Evolutionary conservation across 2,329 filamentous ascomycete genomes (phyloP), one percentile per base, ranked within the genome.

Genomic region (Rutstroemia sydowiana): DNA sequence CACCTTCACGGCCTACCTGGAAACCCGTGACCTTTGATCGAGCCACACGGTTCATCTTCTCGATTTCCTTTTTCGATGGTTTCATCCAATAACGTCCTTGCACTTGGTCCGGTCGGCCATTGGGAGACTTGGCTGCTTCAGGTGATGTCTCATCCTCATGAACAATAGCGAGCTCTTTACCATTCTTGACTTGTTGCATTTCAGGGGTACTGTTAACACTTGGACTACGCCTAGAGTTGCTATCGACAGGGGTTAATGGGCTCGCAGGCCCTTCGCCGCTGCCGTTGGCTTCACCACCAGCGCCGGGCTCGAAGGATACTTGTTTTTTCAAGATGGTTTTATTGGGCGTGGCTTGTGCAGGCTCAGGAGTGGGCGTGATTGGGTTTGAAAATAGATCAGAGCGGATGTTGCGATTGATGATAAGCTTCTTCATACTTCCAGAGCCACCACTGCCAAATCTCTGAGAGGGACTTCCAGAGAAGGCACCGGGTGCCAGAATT

Each of bases 21-120:
- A 97, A 89, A 61, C 82, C 77, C 7, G 75, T 72, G 21, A 97
- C 80, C 57, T 80, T 82, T 67, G 86, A 81, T 47, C 88, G 82
- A 70, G 95, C 83, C 53, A 87, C 78, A 37, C 86, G 82, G 65
- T 85, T 87, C 86, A 97, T 86, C 56, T 79, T 80, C 65, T 81
- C 78, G 49, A 98, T 78, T 58, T 93, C 84, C 5, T 86, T 81
- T 54, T 84, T 74, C 8, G 79, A 77, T 1, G 93, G 93, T 45
- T 76, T 79, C 78, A 89, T 95, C 85, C 86, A 97, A 71, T 98
- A 98, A 8, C 81, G 75, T 48, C 91, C 92, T 20, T 84, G 78
- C 60, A 59, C 41, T 43, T 56, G 57, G 21, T 66, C 60, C 8
- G 61, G 54, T 4, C 53, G 46, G 21, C 50, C 48, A 42, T 54